A percentile compares a stretch with the other conserved stretches of the same genome.
Conservation (phyloP, 768 basidiomycete species). For the Collybia mongolica region DNA sequence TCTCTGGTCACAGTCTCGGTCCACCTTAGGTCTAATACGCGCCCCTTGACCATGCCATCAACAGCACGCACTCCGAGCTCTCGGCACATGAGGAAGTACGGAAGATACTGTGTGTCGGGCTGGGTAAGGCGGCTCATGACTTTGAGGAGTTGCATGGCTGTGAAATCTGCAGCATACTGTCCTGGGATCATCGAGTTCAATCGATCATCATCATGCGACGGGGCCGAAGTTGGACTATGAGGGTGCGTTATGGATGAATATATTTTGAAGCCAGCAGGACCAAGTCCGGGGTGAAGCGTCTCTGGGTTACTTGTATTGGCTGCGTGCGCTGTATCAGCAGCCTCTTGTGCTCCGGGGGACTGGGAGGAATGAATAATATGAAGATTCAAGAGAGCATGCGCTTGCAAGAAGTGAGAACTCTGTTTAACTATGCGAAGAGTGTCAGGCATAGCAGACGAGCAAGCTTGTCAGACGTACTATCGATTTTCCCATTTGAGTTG, state of each 20-base stretch:
- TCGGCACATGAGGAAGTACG: slow-evolving; percentile 80
- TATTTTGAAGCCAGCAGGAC: slow-evolving; percentile 63
- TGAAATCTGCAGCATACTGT: slow-evolving; percentile 63
- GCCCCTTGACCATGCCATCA: slow-evolving; percentile 81
- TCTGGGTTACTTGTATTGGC: slow-evolving; percentile 40
- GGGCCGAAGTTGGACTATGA: slow-evolving; percentile 18
- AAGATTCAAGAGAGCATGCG: slow-evolving; percentile 78
- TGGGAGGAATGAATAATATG: slow-evolving; percentile 87
- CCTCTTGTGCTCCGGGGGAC: slow-evolving; percentile 33
- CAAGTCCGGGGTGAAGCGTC: slow-evolving; percentile 57
- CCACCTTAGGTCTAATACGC: slow-evolving; percentile 76
- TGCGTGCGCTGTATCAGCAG: slow-evolving; percentile 26
- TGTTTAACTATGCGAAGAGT: slow-evolving; percentile 55
- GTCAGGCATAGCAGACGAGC: not conserved
- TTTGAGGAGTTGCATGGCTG: slow-evolving; percentile 75
- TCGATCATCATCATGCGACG: slow-evolving; percentile 22
- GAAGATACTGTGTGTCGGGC: slow-evolving; percentile 58
- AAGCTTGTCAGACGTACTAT: slow-evolving; percentile 46
- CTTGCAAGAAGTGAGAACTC: slow-evolving; percentile 83
- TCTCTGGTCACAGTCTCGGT: slow-evolving; percentile 68
- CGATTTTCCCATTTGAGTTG: slow-evolving; percentile 69
- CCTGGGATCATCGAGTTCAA: slow-evolving; percentile 37
- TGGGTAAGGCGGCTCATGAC: slow-evolving; percentile 80
- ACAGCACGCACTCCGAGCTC: slow-evolving; percentile 83
- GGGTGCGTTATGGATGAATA: slow-evolving; percentile 45